Percentiles rank a stretch among this genome's conserved stretches.
These are phyloP conservation scores for Clonostachys chloroleuca DNA, from an alignment of 2,329 filamentous ascomycete genomes.

Conservation along the genomic window DNA sequence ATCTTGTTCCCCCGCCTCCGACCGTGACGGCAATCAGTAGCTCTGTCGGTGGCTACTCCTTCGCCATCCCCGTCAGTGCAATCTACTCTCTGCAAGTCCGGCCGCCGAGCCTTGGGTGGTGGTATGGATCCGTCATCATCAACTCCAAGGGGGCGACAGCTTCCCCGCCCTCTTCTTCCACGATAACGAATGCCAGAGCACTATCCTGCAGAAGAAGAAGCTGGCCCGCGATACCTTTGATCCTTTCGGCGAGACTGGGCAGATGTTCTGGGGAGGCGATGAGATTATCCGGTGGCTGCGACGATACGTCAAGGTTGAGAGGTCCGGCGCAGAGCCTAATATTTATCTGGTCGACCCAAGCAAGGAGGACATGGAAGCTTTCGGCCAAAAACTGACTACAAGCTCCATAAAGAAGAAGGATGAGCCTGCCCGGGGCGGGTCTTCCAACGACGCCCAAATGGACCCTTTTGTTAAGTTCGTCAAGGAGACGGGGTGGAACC, in stretches of 20 bases:
- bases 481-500: constrained; percentile 93
- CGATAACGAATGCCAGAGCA: constrained; percentile 93
- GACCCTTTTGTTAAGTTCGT: constrained; percentile 90
- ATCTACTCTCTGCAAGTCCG: constrained; percentile 89
- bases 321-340: constrained; percentile 81
- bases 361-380: constrained; percentile 77
- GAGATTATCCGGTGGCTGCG: constrained; percentile 90
- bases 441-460: constrained; percentile 63
- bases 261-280: constrained; percentile 97
- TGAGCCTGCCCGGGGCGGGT: constrained; percentile 16
- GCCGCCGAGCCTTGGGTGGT: constrained; percentile 93
- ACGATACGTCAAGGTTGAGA: constrained; percentile 76
- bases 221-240: constrained; percentile 81
- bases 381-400: constrained; percentile 60
- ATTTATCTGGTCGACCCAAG: constrained; percentile 88
- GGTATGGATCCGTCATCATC: constrained; percentile 94
- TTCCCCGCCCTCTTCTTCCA: constrained; percentile 98
- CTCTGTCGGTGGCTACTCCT: constrained; percentile 77
- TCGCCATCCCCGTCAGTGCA: constrained; percentile 84
- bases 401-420: constrained; percentile 17
- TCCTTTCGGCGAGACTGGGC: constrained; percentile 78
- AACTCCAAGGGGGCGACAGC: constrained; percentile 86
- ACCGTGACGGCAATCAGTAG: constrained; percentile 73
- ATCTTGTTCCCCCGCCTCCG: constrained; percentile 87
- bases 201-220: constrained; percentile 89